These are phyloP conservation scores for Coniochaeta pulveracea DNA, from an alignment of 2,329 filamentous ascomycete species.

Conservation along the genomic window DNA sequence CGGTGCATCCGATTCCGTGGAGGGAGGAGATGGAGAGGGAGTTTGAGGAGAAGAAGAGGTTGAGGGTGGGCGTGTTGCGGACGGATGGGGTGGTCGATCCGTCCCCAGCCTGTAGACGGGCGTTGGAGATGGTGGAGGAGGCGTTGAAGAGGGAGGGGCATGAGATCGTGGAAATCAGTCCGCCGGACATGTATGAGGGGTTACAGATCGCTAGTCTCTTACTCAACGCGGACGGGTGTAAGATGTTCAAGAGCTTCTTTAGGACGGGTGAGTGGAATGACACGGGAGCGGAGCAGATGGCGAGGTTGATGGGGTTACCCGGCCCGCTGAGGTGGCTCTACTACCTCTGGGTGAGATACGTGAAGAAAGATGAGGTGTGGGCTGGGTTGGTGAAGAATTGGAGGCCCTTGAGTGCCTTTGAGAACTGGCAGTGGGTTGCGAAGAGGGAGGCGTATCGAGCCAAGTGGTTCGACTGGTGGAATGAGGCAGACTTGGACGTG, in stretches of 20 bases:
- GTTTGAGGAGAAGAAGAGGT: slow-evolving; percentile 46
- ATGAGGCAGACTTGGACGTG: slow-evolving; percentile 60
- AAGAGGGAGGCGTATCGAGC: slow-evolving; percentile 68
- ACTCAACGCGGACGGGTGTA: slow-evolving; percentile 74
- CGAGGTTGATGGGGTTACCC: slow-evolving; percentile 61
- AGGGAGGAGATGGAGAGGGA: slow-evolving; percentile 47
- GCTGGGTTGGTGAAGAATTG: slow-evolving; percentile 65
- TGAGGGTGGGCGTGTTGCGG: slow-evolving; percentile 66
- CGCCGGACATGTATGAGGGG: slow-evolving; percentile 63
- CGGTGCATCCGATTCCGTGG: slow-evolving; percentile 79
- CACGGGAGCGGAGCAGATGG: slow-evolving; percentile 63
- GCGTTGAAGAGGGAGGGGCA: slow-evolving; percentile 66
- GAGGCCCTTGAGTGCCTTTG: slow-evolving; percentile 59
- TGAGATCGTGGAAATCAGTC: slow-evolving; percentile 51
- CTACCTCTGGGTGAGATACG: slow-evolving; percentile 80
- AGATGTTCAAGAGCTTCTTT: slow-evolving; percentile 68
- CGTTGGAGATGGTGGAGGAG: slow-evolving; percentile 56
- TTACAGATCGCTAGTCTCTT: slow-evolving; percentile 69
- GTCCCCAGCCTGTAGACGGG: slow-evolving; percentile 71
- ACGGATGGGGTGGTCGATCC: slow-evolving; percentile 79
- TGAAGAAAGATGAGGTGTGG: slow-evolving; percentile 66
- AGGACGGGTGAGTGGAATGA: slow-evolving; percentile 71
- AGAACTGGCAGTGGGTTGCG: slow-evolving; percentile 74
- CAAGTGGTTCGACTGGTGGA: slow-evolving; percentile 80
- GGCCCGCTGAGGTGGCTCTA: slow-evolving; percentile 71